Conservation (phyloP, 345 rosid genomes). For the Salix exigua region DNA sequence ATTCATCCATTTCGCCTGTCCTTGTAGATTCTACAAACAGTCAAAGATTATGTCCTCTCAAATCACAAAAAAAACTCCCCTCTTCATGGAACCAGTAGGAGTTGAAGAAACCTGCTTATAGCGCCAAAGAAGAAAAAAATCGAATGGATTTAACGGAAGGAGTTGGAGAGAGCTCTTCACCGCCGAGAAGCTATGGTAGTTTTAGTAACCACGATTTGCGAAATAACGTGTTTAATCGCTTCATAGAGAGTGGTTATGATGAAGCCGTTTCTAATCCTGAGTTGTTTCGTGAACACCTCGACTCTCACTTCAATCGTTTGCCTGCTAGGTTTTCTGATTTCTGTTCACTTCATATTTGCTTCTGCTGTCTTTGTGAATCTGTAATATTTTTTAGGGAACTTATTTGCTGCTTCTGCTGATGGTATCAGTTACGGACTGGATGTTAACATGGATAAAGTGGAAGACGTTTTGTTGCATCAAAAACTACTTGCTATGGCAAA, state of each 20-base stretch:
- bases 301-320: conserved; percentile 65
- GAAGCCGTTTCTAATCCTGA: conserved; percentile 51
- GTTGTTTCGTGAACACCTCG: conserved; percentile 43
- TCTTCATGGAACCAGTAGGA: not conserved
- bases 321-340: conserved; percentile 48
- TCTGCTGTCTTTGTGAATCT: not conserved
- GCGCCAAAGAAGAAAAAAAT: not conserved
- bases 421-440: conserved; percentile 56
- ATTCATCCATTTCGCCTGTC: not conserved
- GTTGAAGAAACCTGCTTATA: not conserved
- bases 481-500: conserved; percentile 54
- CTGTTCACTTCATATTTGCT: not conserved
- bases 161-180: conserved; percentile 79
- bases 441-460: conserved; percentile 64
- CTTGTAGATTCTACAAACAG: conserved; percentile 37
- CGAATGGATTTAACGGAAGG: conserved; percentile 68
- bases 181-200: conserved; percentile 55
- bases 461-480: conserved; percentile 57
- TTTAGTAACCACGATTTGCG: conserved; percentile 43
- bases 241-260: conserved; percentile 47
- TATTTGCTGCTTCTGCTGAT: not conserved
- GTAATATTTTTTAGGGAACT: not conserved
- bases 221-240: conserved; percentile 48
- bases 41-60: conserved; percentile 44
- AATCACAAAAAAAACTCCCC: not conserved